A percentile compares a stretch with the other conserved stretches of the same genome.
Evolutionary conservation across 768 basidiomycete species (phyloP).

Genomic region (Suillus weaverae): DNA sequence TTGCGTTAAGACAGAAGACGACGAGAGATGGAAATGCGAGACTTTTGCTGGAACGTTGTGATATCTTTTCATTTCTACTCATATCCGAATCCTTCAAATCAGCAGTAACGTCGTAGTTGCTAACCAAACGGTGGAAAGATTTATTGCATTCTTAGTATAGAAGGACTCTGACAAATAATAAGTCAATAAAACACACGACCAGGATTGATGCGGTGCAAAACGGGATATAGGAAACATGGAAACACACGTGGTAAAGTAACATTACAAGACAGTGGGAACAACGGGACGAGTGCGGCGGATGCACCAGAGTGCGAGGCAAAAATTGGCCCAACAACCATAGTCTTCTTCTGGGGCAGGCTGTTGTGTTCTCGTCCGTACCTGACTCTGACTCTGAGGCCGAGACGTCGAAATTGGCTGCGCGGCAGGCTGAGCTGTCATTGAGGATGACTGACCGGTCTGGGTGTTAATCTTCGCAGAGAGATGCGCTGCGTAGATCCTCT

Average conservation of each 20-base stretch:
- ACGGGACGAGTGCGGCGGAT: background rate
- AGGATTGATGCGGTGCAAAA: background rate
- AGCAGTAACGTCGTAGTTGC: no score
- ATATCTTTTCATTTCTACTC: no score
- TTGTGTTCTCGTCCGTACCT: background rate
- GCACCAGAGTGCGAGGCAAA: background rate
- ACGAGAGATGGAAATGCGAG: no score
- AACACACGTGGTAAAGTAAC: background rate
- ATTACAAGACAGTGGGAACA: background rate
- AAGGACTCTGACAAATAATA: background rate
- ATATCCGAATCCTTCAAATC: no score
- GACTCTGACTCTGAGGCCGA: background rate
- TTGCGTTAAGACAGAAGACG: no score
- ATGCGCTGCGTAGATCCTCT: background rate
- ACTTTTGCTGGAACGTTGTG: no score
- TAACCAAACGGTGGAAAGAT: no score
- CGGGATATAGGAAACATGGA: background rate
- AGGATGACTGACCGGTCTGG: background rate
- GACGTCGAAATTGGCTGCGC: background rate
- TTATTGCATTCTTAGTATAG: no score
- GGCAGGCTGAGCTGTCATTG: background rate
- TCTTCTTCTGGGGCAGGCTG: background rate
- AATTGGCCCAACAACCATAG: background rate
- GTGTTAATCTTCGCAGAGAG: background rate
- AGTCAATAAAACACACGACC: background rate